Conservation (phyloP, 2,329 filamentous ascomycete species). For the Ilyonectria robusta region DNA sequence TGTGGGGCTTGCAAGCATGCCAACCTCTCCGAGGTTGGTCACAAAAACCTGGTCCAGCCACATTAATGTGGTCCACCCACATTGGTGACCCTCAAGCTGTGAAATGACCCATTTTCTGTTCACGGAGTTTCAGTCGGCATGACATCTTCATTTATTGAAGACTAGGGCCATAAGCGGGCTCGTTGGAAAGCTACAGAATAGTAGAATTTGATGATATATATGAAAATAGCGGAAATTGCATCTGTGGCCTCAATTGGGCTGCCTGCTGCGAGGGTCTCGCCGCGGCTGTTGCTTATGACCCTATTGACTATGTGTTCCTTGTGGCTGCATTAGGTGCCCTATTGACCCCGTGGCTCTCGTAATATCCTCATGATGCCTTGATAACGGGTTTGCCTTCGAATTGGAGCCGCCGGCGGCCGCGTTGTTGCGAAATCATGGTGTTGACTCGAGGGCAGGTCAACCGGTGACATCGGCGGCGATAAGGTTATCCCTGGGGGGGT, state of each 20-base stretch:
- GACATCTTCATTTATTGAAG: not conserved
- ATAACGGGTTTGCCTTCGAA: not conserved
- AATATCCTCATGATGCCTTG: not conserved
- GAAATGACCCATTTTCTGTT: conserved; percentile 4
- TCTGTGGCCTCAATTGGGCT: not conserved
- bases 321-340: not conserved
- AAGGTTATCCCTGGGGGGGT: too few relatives aligned
- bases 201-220: not conserved
- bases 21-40: too few relatives aligned
- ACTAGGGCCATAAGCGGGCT: conserved; percentile 2
- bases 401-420: not conserved
- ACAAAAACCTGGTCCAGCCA: too few relatives aligned
- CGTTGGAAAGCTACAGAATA: not conserved
- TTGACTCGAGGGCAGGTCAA: not conserved
- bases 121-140: conserved; percentile 5
- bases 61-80: too few relatives aligned
- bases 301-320: not conserved
- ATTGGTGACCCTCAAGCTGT: not conserved
- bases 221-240: not conserved
- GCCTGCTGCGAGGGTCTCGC: not conserved
- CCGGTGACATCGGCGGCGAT: too few relatives aligned
- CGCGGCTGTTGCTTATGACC: not conserved
- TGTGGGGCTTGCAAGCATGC: too few relatives aligned
- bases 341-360: not conserved
- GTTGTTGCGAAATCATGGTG: not conserved